Evolutionary conservation across 108 stramenopile genomes (phyloP).

Genomic region (Skeletonema tropicum): DNA sequence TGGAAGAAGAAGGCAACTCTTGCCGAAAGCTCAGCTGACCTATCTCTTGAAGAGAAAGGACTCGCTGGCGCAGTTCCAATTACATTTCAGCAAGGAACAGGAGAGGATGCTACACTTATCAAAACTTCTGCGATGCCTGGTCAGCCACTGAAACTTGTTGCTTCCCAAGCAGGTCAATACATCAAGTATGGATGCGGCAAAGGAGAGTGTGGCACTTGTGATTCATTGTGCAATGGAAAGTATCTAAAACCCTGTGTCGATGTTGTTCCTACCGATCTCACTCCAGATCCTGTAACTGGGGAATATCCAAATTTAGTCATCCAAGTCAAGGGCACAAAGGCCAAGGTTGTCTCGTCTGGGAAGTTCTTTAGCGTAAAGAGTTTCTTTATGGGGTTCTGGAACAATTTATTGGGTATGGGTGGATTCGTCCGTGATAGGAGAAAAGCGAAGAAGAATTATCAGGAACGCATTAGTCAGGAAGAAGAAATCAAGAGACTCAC

Average conservation of each 20-base stretch:
- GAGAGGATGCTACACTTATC: constrained; percentile 46
- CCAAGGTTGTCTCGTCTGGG: constrained; percentile 63
- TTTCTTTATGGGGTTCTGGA: constrained; percentile 85
- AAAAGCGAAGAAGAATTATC: constrained; percentile 74
- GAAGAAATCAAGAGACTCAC: constrained; percentile 62
- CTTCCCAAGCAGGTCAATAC: constrained; percentile 87
- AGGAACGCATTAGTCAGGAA: constrained; percentile 74
- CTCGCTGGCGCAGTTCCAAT: constrained; percentile 75
- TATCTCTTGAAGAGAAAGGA: constrained; percentile 62
- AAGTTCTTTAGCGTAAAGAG: constrained; percentile 75
- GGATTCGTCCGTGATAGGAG: constrained; percentile 78
- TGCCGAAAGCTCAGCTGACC: constrained; percentile 53
- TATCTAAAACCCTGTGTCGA: constrained; percentile 83
- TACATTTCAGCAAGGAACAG: constrained; percentile 79
- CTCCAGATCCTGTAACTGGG: constrained; percentile 38
- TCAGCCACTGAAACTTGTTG: constrained; percentile 77
- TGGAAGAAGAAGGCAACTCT: constrained; percentile 87
- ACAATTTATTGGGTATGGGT: constrained; percentile 86
- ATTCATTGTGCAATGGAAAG: constrained; percentile 78
- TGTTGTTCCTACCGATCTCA: constrained; percentile 55
- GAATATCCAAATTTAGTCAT: constrained; percentile 49
- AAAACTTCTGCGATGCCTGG: constrained; percentile 76
- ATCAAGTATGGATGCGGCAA: constrained; percentile 93
- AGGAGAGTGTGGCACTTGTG: constrained; percentile 93
- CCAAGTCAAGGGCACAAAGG: constrained; percentile 67